A percentile compares a stretch with the other conserved stretches of the same genome.
These are phyloP conservation scores for Nakazawaea molendinolei DNA, from an alignment of 805 yeast genomes.

Conservation along the genomic window DNA sequence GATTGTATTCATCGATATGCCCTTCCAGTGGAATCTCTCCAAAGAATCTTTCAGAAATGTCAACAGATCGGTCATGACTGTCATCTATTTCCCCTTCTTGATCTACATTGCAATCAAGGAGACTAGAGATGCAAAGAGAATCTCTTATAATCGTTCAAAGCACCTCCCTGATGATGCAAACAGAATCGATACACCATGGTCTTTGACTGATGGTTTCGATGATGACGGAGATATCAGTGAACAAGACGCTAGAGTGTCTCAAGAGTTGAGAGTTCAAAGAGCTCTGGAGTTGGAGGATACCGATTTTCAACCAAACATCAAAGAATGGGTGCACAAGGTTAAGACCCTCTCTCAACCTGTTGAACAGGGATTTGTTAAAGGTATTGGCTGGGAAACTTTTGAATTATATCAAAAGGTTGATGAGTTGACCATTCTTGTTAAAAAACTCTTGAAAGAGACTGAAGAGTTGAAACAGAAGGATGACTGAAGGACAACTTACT, in stretches of 20 bases:
- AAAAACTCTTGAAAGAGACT: conserved; percentile 26
- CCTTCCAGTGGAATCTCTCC: conserved; percentile 30
- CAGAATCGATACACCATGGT: conserved; percentile 76
- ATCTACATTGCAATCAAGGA: conserved; percentile 57
- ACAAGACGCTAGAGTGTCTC: conserved; percentile 23
- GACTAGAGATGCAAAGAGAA: conserved; percentile 58
- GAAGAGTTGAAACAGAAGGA: conserved; percentile 15
- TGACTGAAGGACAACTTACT: no score
- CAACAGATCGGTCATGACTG: conserved; percentile 51
- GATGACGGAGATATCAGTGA: conserved; percentile 28
- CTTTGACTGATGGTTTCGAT: conserved; percentile 66
- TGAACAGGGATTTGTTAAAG: conserved; percentile 42
- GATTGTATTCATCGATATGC: conserved; percentile 39
- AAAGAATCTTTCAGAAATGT: conserved; percentile 27
- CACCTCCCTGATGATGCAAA: conserved; percentile 73
- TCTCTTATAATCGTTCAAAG: conserved; percentile 60
- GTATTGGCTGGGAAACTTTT: conserved; percentile 61
- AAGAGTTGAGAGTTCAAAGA: conserved; percentile 41
- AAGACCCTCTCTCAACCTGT: conserved; percentile 52
- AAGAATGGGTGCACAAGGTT: conserved; percentile 45
- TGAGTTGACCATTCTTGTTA: conserved; percentile 33
- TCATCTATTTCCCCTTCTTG: conserved; percentile 65
- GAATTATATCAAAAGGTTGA: conserved; percentile 48
- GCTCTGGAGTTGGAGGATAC: conserved; percentile 68
- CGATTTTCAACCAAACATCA: conserved; percentile 46